Base-by-base conservation (phyloP, 2,329 filamentous ascomycete genomes). In the Fusarium circinatum region DNA sequence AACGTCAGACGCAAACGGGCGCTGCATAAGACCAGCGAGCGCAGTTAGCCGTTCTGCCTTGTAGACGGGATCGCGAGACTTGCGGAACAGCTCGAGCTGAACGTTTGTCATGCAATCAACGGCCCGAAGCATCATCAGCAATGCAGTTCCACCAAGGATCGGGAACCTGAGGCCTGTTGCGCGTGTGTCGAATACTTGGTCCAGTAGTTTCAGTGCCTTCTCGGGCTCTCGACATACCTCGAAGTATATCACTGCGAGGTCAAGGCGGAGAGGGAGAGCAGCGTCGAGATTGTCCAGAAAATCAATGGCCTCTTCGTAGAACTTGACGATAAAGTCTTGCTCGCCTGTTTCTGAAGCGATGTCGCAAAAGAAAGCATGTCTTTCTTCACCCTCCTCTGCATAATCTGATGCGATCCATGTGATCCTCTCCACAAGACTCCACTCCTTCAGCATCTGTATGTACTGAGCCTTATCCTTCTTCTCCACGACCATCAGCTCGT, bases 241-340 rank as follows among this genome's bases (percentile, higher is more conserved):
- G 4, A 77, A 34, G 8, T 80, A 71, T 5, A 71, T 34, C 2
- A 58, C 5, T 0, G 75, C 76, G 3, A 80, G 74, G 1, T 77
- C 75, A 3, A 64, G 13, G 0, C 75, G 77, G 0, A 80, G 36
- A 10, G 79, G 79, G 1, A 73, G 70, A 6, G 65, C 70, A 2
- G 77, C 77, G 6, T 78, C 69, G 3, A 80, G 71, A 28, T 79
- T 79, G 2, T 80, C 79, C 10, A 80, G 58, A 15, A 75, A 77
- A 3, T 45, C 32, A 7, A 79, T 76, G 1, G 68, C 68, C 11
- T 78, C 74, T 26, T 77, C n/a, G 17, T 79, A 79, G 3, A 75
- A 60, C 5, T 74, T 52, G 13, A 77, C 52, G 4, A 80, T 52
- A 6, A 79, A 79, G 1, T 71, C 73, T 0, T 62, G 48, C 20